A percentile compares a stretch with the other conserved stretches of the same genome.
Conservation (phyloP, 108 stramenopile species). For the Fistulifera pelliculosa region DNA sequence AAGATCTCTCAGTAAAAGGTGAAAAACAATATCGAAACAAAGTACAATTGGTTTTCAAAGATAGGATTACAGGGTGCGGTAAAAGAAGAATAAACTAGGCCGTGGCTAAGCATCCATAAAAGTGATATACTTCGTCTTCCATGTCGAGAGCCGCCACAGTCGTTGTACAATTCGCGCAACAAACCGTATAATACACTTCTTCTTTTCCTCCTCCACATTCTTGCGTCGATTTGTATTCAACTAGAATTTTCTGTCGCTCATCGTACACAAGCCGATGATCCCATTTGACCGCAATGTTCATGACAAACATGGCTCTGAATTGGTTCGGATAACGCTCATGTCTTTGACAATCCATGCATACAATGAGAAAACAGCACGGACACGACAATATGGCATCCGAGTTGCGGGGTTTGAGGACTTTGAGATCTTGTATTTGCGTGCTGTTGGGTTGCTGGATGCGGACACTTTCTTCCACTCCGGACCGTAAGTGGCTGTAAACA, state of each 20-base stretch:
- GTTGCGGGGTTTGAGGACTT: constrained; percentile 39
- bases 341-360: constrained; percentile 87
- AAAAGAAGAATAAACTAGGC: constrained; percentile 7
- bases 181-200: constrained; percentile 56
- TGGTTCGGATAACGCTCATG: constrained; percentile 74
- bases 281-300: constrained; percentile 79
- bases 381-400: constrained; percentile 72
- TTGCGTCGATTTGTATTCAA: constrained; percentile 6
- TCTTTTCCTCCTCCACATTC: not conserved
- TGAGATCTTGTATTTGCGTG: constrained; percentile 1
- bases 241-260: constrained; percentile 31
- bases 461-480: constrained; percentile 42
- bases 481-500: constrained; percentile 66
- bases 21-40: not conserved
- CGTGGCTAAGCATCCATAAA: constrained; percentile 73
- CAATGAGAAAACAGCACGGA: constrained; percentile 78
- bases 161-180: constrained; percentile 61
- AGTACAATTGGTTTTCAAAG: not conserved
- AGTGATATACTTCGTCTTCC: constrained; percentile 84
- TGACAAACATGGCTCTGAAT: constrained; percentile 87
- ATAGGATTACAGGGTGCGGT: too few species aligned
- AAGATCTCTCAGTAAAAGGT: constrained; percentile 26
- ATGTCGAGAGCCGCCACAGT: constrained; percentile 77
- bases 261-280: constrained; percentile 45
- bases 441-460: constrained; percentile 9